Evolutionary conservation across 306 rosid genomes (phyloP).

Genomic region (Quillaja saponaria): DNA sequence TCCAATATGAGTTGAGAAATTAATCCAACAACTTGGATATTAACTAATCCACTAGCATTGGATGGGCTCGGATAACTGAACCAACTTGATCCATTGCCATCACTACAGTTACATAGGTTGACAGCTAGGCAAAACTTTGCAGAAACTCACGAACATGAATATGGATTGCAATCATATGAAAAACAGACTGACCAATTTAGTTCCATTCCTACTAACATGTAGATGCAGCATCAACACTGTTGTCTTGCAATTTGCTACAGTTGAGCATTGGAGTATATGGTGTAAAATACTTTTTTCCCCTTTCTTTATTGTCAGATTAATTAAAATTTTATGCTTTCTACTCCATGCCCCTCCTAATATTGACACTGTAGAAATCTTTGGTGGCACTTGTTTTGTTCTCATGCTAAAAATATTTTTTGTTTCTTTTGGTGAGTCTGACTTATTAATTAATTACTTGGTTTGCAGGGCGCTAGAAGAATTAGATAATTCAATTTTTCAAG

Average conservation of each 20-base stretch:
- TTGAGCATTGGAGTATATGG: conserved; percentile 11
- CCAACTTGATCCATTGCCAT: too few relatives aligned
- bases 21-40: too few relatives aligned
- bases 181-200: too few relatives aligned
- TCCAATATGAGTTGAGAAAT: too few relatives aligned
- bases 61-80: too few relatives aligned
- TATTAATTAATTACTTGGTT: conserved; percentile 22
- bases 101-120: too few relatives aligned
- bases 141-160: too few relatives aligned
- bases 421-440: conserved; percentile 2
- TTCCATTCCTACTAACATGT: conserved; percentile 4
- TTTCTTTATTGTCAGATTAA: neutral
- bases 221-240: neutral
- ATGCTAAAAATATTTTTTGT: conserved; percentile 5
- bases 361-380: neutral
- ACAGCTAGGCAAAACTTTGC: too few relatives aligned
- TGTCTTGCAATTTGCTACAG: conserved; percentile 6
- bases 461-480: conserved; percentile 72
- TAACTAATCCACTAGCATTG: too few relatives aligned
- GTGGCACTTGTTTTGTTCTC: conserved; percentile 14
- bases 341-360: conserved; percentile 15
- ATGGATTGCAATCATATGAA: conserved; percentile 17
- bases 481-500: conserved; percentile 82
- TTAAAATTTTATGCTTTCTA: neutral
- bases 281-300: neutral